Evolutionary conservation across 1,284 basidiomycete species (phyloP), one percentile per base, ranked within the genome.

Genomic region (Sporisorium sorghi): DNA sequence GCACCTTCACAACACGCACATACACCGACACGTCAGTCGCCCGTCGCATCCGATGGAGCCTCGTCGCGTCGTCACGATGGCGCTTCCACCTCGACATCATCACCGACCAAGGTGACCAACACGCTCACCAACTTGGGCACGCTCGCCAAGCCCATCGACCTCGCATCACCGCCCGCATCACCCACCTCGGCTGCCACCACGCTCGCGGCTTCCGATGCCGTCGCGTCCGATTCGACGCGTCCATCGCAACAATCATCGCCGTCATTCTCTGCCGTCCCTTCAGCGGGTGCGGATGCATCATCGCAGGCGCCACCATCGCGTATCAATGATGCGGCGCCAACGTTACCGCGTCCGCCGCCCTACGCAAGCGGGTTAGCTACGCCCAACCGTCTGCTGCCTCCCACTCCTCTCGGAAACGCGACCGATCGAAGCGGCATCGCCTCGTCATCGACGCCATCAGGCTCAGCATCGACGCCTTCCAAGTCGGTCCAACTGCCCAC

Each of bases 61-160:
- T 58, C 70, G 53, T 63, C 71, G 71, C 71, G 71, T 68, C 71
- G 60, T 24, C 53, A 68, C 35, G 65, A 73, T 64, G 54, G 44
- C 43, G 37, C 71, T 46, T 65, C 71, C 47, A 37, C 56, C 23
- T 59, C 46, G 17, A 15, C 69, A 28, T 47, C 62, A 60, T 65
- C 70, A 40, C 55, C 60, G 9, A 40, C 60, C 26, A 67, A 62
- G 56, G 37, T 64, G 60, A 70, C 39, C 19, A 30, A 5, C 49
- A 33, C 39, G 17, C 26, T 49, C 33, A 50, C 30, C 33, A 60
- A 54, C 53, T 52, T 66, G 6, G 71, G 71, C 53, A 68, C 64
- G 5, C 39, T 61, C 4, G 46, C 64, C 57, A 67, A 68, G 44
- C 71, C 71, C 39, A 73, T 73, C 28, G 71, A 73, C 26, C 65